Evolutionary conservation across 805 yeast genomes (phyloP), one percentile per base, ranked within the genome.

Genomic region (Yarrowia sp.): DNA sequence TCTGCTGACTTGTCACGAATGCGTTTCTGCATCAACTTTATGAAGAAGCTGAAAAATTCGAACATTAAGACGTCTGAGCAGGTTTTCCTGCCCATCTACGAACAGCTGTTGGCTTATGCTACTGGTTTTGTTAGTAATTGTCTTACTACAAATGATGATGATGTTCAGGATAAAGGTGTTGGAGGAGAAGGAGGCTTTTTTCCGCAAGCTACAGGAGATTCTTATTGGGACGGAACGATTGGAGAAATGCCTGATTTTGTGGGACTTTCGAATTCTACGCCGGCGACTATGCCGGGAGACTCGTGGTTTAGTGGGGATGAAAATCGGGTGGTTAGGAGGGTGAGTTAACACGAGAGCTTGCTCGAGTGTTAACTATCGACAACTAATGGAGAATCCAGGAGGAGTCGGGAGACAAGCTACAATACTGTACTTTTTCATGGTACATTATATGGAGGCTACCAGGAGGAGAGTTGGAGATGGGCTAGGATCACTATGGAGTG

Each of bases 21-120:
- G 62, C 38, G 40, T 1, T 54, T 28, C 36, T 54, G 62, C 24
- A 54, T 54, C 17, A 28, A 38, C 14, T 38, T 40, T 10, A 17
- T 54, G 16, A 54, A 54, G 26, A 54, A 40, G 36, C 26, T 54
- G 21, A 19, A 36, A 12, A 38, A 28, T 19, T 36, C 62, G 17
- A 26, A 38, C 33, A 40, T 54, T 26, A 38, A 17, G 7, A 28
- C 62, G 14, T 40, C 62, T 2, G 62, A 54, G 28, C 19, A 38
- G 26, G 26, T 26, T 8, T 54, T 54, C 21, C 35, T 54, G 35
- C 36, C 62, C 35, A 35, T 54, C 19, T 54, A 32, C 30, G 62
- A 54, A 21, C 41, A 38, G 36, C 48, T 54, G 22, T 16, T 54
- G 24, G 62, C 62, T 9, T 54, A 54, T 28, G 62, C 62, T 4